These are phyloP conservation scores for Sporisorium exsertum DNA, from an alignment of 1,284 basidiomycete genomes.

Conservation along the genomic window DNA sequence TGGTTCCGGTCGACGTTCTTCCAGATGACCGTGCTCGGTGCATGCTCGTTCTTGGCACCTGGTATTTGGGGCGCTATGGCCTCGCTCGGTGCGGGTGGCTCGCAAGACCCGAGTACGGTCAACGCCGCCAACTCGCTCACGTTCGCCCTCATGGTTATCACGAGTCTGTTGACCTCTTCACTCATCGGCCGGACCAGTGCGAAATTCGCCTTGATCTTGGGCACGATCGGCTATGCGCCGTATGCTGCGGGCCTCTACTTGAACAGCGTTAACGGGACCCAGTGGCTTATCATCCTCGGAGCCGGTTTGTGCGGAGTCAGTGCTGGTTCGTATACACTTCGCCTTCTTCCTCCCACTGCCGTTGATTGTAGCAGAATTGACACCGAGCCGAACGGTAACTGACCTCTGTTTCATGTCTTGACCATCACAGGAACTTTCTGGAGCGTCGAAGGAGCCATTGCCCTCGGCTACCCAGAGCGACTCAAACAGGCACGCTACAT, in stretches of 20 bases:
- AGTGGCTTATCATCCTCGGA: slow-evolving; percentile 69
- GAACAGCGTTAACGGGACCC: slow-evolving; percentile 54
- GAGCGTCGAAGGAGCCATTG: slow-evolving; percentile 58
- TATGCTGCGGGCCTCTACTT: slow-evolving; percentile 69
- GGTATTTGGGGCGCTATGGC: slow-evolving; percentile 69
- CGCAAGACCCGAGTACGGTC: slow-evolving; percentile 59
- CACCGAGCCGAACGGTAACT: too few species aligned
- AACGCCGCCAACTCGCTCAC: slow-evolving; percentile 70
- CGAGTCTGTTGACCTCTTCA: slow-evolving; percentile 52
- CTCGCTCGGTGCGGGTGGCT: slow-evolving; percentile 67
- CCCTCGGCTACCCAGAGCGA: slow-evolving; percentile 66
- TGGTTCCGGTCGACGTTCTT: slow-evolving; percentile 58
- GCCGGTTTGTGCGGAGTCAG: slow-evolving; percentile 69
- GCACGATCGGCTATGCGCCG: slow-evolving; percentile 63
- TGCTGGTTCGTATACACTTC: slow-evolving; percentile 49
- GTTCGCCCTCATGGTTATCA: slow-evolving; percentile 69
- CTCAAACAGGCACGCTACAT: slow-evolving; percentile 65
- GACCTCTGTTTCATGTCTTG: too few species aligned
- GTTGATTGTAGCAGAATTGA: too few species aligned
- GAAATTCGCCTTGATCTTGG: slow-evolving; percentile 64
- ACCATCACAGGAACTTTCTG: slow-evolving; percentile 59
- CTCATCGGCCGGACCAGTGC: slow-evolving; percentile 61
- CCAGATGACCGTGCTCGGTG: slow-evolving; percentile 67
- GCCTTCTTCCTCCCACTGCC: too few species aligned
- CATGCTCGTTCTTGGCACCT: slow-evolving; percentile 67